Evolutionary conservation across 495 filamentous ascomycete genomes (phyloP).

Genomic region (Penicilliopsis zonata): DNA sequence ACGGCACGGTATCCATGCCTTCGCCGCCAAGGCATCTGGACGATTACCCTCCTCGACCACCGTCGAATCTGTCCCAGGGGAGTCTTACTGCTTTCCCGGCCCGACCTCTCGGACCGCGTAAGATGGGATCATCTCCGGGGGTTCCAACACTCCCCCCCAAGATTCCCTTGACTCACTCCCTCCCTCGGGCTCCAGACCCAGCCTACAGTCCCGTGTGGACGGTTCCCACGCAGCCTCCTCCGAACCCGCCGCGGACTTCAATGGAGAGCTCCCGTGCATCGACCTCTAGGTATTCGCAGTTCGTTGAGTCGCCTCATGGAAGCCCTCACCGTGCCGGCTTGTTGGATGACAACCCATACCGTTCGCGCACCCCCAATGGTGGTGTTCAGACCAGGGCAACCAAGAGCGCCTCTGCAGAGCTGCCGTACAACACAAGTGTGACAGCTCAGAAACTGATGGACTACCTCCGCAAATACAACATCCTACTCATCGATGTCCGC

Average conservation of each 20-base stretch:
- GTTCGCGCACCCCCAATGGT: slow-evolving; percentile 33
- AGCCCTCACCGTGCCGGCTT: slow-evolving; percentile 25
- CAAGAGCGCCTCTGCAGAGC: slow-evolving; percentile 28
- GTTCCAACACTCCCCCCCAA: slow-evolving; percentile 41
- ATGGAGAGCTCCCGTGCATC: slow-evolving; percentile 26
- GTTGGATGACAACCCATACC: slow-evolving; percentile 29
- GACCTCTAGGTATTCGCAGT: slow-evolving; percentile 26
- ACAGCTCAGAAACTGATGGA: slow-evolving; percentile 51
- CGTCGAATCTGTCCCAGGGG: slow-evolving; percentile 9
- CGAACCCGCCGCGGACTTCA: slow-evolving; percentile 39
- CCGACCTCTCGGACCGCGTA: slow-evolving; percentile 41
- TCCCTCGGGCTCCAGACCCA: slow-evolving; percentile 73
- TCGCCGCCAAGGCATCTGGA: slow-evolving; percentile 19
- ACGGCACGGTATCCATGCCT: slow-evolving; percentile 22
- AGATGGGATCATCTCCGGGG: slow-evolving; percentile 35
- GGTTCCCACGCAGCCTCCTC: slow-evolving; percentile 27
- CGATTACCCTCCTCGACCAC: slow-evolving; percentile 16
- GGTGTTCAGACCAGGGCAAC: slow-evolving; percentile 17
- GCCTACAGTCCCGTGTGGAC: slow-evolving; percentile 64
- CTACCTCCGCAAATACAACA: slow-evolving; percentile 47
- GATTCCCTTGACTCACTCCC: slow-evolving; percentile 41
- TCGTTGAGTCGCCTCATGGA: slow-evolving; percentile 22
- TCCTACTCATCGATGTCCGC: slow-evolving; percentile 81
- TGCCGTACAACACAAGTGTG: slow-evolving; percentile 54
- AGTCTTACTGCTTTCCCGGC: slow-evolving; percentile 14